These are phyloP conservation scores for Kockovaella imperatae DNA, from an alignment of 768 basidiomycete species.

Conservation along the genomic window DNA sequence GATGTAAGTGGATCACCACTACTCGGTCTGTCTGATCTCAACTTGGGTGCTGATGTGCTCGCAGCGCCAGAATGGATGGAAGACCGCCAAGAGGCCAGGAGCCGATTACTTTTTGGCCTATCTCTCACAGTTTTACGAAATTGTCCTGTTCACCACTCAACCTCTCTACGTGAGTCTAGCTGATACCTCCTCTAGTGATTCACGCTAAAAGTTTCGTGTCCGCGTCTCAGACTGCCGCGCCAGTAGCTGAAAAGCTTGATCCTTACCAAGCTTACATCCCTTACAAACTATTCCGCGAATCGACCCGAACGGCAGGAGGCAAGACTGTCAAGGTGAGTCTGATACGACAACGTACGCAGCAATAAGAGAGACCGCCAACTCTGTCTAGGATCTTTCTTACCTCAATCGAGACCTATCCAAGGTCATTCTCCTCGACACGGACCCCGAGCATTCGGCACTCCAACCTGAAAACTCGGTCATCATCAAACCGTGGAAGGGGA, in stretches of 20 bases:
- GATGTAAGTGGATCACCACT: constrained; percentile 60
- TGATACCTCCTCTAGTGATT: not conserved
- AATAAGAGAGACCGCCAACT: not conserved
- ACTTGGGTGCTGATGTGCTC: constrained; percentile 1
- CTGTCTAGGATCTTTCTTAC: constrained; percentile 71
- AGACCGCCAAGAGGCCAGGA: constrained; percentile 93
- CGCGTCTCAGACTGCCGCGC: constrained; percentile 63
- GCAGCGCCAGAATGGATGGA: constrained; percentile 88
- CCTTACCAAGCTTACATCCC: constrained; percentile 81
- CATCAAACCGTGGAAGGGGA: constrained; percentile 78
- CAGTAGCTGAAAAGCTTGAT: constrained; percentile 87
- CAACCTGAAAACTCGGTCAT: constrained; percentile 86
- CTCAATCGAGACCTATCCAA: constrained; percentile 88
- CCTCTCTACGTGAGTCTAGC: constrained; percentile 66
- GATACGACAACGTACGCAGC: not conserved
- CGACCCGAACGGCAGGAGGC: constrained; percentile 73
- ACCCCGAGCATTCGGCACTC: constrained; percentile 63
- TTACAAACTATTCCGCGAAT: constrained; percentile 87
- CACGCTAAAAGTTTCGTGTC: not conserved
- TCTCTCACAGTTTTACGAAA: constrained; percentile 94
- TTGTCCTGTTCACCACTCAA: constrained; percentile 90
- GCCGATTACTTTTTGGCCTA: constrained; percentile 98
- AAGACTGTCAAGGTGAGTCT: constrained; percentile 68
- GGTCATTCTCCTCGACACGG: constrained; percentile 78
- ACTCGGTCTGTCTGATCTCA: not conserved